A percentile compares a stretch with the other conserved stretches of the same genome.
These are phyloP conservation scores for Candida maltosa DNA, from an alignment of 805 yeast species.

Conservation along the genomic window DNA sequence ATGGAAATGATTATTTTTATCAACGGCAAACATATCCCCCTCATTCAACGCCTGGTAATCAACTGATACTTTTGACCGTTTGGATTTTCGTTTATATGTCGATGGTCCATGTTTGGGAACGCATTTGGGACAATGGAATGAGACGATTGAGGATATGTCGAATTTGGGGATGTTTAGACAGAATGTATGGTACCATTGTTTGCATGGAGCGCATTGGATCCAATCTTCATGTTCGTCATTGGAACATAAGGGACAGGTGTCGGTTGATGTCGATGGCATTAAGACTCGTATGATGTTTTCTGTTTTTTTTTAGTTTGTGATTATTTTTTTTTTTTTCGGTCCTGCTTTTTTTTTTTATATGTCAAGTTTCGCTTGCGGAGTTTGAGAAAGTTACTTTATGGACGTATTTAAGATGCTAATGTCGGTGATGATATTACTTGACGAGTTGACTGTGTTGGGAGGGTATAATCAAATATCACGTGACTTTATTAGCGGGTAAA, in stretches of 20 bases:
- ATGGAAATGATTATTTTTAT: constrained; percentile 52
- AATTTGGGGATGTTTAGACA: constrained; percentile 40
- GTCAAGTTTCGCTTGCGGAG: too few relatives aligned
- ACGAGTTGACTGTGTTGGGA: too few relatives aligned
- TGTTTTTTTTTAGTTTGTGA: background rate
- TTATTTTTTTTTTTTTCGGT: background rate
- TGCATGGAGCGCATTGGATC: constrained; percentile 58
- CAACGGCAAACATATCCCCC: constrained; percentile 55
- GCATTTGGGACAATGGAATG: constrained; percentile 59
- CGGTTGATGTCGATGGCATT: constrained; percentile 13
- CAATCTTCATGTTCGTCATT: constrained; percentile 30
- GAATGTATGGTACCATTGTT: constrained; percentile 50
- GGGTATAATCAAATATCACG: too few relatives aligned
- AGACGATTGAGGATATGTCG: constrained; percentile 36
- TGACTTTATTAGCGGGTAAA: too few relatives aligned
- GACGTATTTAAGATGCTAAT: too few relatives aligned
- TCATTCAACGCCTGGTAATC: constrained; percentile 80
- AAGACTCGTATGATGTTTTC: background rate
- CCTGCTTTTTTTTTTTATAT: too few relatives aligned
- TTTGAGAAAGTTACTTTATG: too few relatives aligned
- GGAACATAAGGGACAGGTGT: constrained; percentile 21
- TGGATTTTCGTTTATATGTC: constrained; percentile 47
- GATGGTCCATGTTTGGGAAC: constrained; percentile 45
- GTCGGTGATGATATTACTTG: too few relatives aligned
- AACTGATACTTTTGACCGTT: constrained; percentile 49